Base-by-base conservation (phyloP, 257 asterid species). In the Nicotiana attenuata region DNA sequence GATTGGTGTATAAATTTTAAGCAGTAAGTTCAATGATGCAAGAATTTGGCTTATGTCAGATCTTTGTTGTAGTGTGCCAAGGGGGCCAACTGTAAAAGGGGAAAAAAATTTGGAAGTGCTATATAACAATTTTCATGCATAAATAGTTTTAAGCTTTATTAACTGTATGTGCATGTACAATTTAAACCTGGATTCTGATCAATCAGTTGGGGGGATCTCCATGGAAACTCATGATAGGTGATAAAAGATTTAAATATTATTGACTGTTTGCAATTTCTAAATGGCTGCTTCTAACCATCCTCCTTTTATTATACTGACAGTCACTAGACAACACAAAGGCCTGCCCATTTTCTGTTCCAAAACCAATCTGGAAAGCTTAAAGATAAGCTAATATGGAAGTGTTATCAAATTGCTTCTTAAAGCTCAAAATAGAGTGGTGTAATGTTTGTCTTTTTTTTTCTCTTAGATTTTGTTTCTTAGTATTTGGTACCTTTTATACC, bases 41-140 rank as follows among this genome's bases (percentile, higher is more conserved):
- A 68, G 31, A 68, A 22, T 68, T 68, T 68, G 31, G 56, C 19
- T n/a, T 5, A n/a, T 35, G 56, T 38, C 77, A n/a, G 56, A n/a
- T 38, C 77, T n/a, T n/a, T 68, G 77, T 68, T 68, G 56, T 53
- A n/a, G 31, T 24, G 68, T 63, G 68, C 68, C 76, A 35, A 19
- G 20, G 55, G 76, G 20, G 55, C 28, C 76, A 35, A 67, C 29
- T 35, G 5, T 33, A 22, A 10, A 67, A 35, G 9, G 13, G 50
- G 50, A 2, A 41, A 38, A 1, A 1, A 38, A 1, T 0, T 38
- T 41, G 11, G 50, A 41, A 41, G 3, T 41, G 50, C 50, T 41
- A 41, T 41, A 0, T 41, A 2, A 41, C 0, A 41, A 0, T 2
- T 8, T 9, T 41, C 50, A 41, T 41, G 50, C 50, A 41, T 41